Conservation (phyloP, 148 eudicot genomes). For the Mesembryanthemum crystallinum region DNA sequence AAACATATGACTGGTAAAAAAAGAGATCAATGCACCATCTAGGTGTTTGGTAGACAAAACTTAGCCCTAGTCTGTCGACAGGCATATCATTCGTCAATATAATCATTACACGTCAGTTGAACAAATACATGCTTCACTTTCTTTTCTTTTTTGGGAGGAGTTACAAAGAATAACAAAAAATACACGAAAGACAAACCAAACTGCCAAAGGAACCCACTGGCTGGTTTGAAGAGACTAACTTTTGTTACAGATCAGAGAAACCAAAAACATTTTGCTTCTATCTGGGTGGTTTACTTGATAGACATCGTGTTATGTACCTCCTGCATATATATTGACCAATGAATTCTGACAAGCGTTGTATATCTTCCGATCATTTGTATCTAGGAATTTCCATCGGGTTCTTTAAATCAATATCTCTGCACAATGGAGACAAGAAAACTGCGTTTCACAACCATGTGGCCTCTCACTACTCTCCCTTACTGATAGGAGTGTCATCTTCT, state of each 20-base stretch:
- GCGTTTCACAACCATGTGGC: not conserved
- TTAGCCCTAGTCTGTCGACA: too few relatives aligned
- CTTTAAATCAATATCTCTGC: not conserved
- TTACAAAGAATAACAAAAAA: not conserved
- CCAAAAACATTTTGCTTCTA: not conserved
- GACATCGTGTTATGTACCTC: conserved; percentile 20
- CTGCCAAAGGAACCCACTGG: not conserved
- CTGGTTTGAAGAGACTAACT: conserved; percentile 4
- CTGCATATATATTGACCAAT: not conserved
- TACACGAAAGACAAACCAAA: conserved; percentile 12
- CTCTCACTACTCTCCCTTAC: conserved; percentile 49
- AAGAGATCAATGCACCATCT: not conserved
- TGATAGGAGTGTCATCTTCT: conserved; percentile 49
- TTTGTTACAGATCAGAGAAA: conserved; percentile 4
- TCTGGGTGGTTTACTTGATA: not conserved
- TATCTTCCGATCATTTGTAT: not conserved
- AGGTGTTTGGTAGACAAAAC: too few relatives aligned
- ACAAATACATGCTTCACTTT: not conserved
- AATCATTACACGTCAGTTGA: conserved; percentile 14
- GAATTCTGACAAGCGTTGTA: not conserved
- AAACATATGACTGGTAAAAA: not conserved
- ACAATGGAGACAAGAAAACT: not conserved
- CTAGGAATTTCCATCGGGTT: not conserved
- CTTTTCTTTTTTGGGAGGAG: not conserved
- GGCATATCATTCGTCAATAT: not conserved